These are phyloP conservation scores for Aspergillus coremiiformis DNA, from an alignment of 495 filamentous ascomycete species.

Conservation along the genomic window DNA sequence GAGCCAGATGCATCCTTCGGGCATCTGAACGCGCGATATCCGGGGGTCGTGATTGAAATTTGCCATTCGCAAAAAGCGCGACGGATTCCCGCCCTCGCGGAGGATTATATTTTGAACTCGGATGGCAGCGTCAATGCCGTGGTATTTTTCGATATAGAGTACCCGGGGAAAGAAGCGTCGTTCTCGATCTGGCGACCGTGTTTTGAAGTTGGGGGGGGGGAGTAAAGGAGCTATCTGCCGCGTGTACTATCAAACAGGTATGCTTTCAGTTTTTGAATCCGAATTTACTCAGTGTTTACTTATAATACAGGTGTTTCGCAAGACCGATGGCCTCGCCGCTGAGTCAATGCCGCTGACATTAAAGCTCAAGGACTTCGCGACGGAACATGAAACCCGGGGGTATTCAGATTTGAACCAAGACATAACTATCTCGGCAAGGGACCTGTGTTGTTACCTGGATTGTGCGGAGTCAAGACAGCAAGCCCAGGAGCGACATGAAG, in stretches of 20 bases:
- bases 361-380: slow-evolving; percentile 7
- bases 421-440: slow-evolving; percentile 10
- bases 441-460: slow-evolving; percentile 15
- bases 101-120: slow-evolving; percentile 26
- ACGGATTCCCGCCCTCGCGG: slow-evolving; percentile 19
- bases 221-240: slow-evolving; percentile 3
- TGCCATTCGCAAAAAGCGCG: slow-evolving; percentile 31
- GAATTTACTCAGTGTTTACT: not conserved
- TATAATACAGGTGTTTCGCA: slow-evolving; percentile 3
- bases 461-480: slow-evolving; percentile 5
- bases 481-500: slow-evolving; percentile 3
- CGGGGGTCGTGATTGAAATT: slow-evolving; percentile 28
- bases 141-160: slow-evolving; percentile 26
- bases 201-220: slow-evolving; percentile 3
- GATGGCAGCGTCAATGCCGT: slow-evolving; percentile 24
- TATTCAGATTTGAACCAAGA: slow-evolving; percentile 7
- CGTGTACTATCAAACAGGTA: slow-evolving; percentile 6
- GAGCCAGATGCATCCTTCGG: slow-evolving; percentile 26
- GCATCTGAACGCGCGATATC: slow-evolving; percentile 20
- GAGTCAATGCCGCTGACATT: slow-evolving; percentile 6
- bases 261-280: not conserved
- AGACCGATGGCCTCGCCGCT: slow-evolving; percentile 9
- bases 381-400: slow-evolving; percentile 1
- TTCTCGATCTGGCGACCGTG: slow-evolving; percentile 15
- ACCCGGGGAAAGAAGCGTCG: slow-evolving; percentile 13